Evolutionary conservation across 805 yeast genomes (phyloP).

Genomic region (Wickerhamomyces queroliae): DNA sequence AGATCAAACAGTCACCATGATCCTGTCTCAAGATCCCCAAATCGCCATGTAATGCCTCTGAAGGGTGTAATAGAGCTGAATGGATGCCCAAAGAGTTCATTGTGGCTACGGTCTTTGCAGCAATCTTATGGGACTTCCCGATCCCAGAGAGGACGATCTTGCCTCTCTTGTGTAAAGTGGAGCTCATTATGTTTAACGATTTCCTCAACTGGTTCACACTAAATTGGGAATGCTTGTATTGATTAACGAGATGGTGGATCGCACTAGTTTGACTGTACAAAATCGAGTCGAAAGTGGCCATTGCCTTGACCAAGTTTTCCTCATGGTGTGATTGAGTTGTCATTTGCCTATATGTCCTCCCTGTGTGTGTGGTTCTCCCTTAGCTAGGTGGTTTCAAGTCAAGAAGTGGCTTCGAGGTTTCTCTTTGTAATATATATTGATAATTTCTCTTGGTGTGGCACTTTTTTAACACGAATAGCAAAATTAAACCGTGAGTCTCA

Average conservation of each 20-base stretch:
- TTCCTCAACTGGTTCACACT: conserved; percentile 37
- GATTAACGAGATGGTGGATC: conserved; percentile 35
- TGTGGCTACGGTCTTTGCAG: conserved; percentile 74
- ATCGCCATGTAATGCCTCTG: conserved; percentile 90
- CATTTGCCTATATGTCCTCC: not conserved
- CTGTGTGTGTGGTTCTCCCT: not conserved
- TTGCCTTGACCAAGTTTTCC: conserved; percentile 11
- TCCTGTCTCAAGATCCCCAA: conserved; percentile 61
- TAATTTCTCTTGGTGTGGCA: too few relatives aligned
- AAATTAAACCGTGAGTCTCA: too few relatives aligned
- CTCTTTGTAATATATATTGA: too few relatives aligned
- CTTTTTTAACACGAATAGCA: too few relatives aligned
- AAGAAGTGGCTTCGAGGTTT: too few relatives aligned
- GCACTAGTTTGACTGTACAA: conserved; percentile 44
- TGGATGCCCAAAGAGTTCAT: conserved; percentile 72
- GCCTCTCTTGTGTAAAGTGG: conserved; percentile 40
- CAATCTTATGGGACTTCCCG: conserved; percentile 81
- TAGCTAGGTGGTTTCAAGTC: not conserved
- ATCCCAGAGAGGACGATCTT: conserved; percentile 77
- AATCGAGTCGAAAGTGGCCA: conserved; percentile 33
- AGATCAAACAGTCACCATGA: conserved; percentile 49
- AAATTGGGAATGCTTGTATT: conserved; percentile 39
- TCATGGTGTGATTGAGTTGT: conserved; percentile 10
- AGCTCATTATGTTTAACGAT: conserved; percentile 36
- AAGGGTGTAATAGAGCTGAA: conserved; percentile 66